These are phyloP conservation scores for Chaetothyriales sp. DNA, from an alignment of 2,329 filamentous ascomycete species.

Conservation along the genomic window DNA sequence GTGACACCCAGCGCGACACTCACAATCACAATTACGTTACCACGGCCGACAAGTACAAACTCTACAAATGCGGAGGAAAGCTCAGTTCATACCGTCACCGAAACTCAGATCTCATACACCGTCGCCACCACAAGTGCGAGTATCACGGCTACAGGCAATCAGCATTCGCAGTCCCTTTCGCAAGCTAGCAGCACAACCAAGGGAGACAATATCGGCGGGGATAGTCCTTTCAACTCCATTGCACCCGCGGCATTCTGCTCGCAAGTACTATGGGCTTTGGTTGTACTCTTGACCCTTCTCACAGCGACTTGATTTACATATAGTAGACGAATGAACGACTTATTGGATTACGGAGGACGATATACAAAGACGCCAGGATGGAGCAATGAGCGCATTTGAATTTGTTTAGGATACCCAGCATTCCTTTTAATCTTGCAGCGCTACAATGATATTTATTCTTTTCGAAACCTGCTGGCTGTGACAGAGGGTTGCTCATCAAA, in stretches of 20 bases:
- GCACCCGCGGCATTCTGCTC: not conserved
- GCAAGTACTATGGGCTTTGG: not conserved
- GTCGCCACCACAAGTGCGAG: not conserved
- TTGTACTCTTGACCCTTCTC: not conserved
- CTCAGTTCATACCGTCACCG: not conserved
- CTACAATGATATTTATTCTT: too few species aligned
- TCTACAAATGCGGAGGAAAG: not conserved
- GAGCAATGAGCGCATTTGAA: too few species aligned
- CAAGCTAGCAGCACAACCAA: not conserved
- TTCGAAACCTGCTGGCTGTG: too few species aligned
- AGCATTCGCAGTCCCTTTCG: not conserved
- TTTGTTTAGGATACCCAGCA: too few species aligned
- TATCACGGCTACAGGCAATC: not conserved
- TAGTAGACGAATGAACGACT: not conserved
- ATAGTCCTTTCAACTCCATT: not conserved
- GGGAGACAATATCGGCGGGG: not conserved
- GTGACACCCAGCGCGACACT: not conserved
- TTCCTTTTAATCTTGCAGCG: too few species aligned
- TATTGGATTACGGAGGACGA: not conserved
- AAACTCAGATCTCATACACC: not conserved
- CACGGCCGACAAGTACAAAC: not conserved
- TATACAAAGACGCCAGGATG: too few species aligned
- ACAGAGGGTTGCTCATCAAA: too few species aligned
- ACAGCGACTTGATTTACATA: not conserved
- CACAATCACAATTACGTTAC: not conserved